Base-by-base conservation (phyloP, 345 rosid species). In the Erodium maritimum region DNA sequence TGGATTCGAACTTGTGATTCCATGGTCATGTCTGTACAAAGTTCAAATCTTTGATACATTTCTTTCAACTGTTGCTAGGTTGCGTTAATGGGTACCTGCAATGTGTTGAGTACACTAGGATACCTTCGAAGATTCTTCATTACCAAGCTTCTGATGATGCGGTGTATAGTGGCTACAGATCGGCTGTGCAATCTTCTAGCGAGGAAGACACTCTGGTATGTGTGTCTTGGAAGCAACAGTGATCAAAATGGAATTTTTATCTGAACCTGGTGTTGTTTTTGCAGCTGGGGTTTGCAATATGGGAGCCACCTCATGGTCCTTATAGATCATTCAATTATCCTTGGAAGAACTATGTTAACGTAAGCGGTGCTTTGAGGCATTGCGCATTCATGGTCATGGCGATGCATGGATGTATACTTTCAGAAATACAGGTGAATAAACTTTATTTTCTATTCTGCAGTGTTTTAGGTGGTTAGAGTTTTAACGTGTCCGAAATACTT, bases 351-450 rank as follows among this genome's bases (percentile, higher is more conserved):
- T 90, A 85, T 62, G 84, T 82, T 53, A 80, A 83, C 76, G 68
- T 87, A 54, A 80, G 97, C 20, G 97, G 97, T 57, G 82, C 97
- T 18, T 55, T 90, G 53, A 76, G 97, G 77, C 95, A 90, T 70
- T 90, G 94, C 56, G 94, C 95, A 55, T 90, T 90, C 64, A 83
- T 76, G 95, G 94, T 87, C 70, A 90, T 90, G 95, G 94, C 97
- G 4, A 80, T 90, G 94, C 97, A 90, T 50, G 95, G 95, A 52
- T 90, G 94, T 72, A 77, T 90, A 25, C 91, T 90, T 62, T 76
- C 95, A 1, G 94, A 85, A 75, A 90, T 90, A 60, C 97, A 90
- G 95, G 97, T 85, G 54, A 65, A 63, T 56, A 22, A 17, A 55
- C 50, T 65, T 56, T 17, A 50, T 54, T 12, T 10, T 21, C 18